Evolutionary conservation across 2,329 filamentous ascomycete species (phyloP).

Genomic region (Claviceps monticola): DNA sequence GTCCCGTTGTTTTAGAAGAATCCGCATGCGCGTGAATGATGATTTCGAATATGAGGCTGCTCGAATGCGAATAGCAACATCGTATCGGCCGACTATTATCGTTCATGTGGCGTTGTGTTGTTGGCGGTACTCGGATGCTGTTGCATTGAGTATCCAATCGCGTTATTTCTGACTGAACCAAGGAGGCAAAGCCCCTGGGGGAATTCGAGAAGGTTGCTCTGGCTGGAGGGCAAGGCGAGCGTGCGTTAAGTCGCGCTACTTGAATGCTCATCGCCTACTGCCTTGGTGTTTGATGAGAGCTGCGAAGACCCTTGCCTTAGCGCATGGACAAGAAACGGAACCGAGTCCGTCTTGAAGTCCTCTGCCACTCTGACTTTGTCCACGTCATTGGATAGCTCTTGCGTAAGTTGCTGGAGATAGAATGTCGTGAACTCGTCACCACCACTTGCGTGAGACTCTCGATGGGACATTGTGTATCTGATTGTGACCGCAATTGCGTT

Average conservation of each 20-base stretch:
- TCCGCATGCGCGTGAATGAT: too few relatives aligned
- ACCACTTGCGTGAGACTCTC: constrained; percentile 1
- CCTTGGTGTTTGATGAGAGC: constrained; percentile 24
- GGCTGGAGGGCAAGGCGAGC: too few relatives aligned
- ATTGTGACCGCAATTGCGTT: background rate
- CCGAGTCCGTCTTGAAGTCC: constrained; percentile 54
- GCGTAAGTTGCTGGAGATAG: constrained; percentile 56
- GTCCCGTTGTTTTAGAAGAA: too few relatives aligned
- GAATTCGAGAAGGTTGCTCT: background rate
- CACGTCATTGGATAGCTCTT: constrained; percentile 61
- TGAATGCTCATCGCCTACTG: constrained; percentile 23
- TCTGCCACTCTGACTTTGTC: constrained; percentile 53
- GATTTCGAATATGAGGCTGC: too few relatives aligned
- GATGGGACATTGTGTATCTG: background rate
- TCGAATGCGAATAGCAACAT: too few relatives aligned
- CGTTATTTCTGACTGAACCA: too few relatives aligned
- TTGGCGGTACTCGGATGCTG: too few relatives aligned
- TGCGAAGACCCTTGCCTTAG: constrained; percentile 52
- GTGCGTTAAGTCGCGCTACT: background rate
- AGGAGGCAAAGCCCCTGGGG: too few relatives aligned
- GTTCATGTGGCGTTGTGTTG: too few relatives aligned
- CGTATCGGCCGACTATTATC: too few relatives aligned
- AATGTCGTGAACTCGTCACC: constrained; percentile 42
- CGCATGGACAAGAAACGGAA: constrained; percentile 52
- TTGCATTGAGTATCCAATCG: too few relatives aligned